phyloP scores from a whole-genome alignment of 768 basidiomycete species.

The Macrolepiota fuliginosa region DNA sequence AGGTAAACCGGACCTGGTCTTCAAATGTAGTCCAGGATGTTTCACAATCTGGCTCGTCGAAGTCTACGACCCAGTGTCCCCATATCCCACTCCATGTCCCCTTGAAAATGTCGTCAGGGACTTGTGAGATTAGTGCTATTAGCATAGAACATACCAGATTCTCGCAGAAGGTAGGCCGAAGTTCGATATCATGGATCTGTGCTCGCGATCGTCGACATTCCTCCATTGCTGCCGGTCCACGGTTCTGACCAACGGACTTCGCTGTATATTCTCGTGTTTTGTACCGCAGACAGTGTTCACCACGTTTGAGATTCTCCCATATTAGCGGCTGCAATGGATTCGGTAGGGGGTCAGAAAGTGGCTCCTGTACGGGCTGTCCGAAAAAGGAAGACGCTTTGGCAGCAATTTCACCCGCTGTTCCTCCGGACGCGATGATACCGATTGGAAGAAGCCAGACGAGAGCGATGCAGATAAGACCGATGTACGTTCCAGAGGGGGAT shows the following conservation, averaged over 20 bases:
- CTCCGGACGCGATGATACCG: background rate
- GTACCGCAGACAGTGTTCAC: constrained; percentile 3
- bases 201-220: background rate
- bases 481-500: background rate
- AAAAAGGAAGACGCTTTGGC: background rate
- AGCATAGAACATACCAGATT: background rate
- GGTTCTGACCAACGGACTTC: background rate
- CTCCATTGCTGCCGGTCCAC: background rate
- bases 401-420: background rate
- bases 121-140: background rate
- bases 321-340: background rate
- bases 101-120: background rate
- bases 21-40: background rate
- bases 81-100: constrained; percentile 6
- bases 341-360: background rate
- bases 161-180: background rate
- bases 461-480: constrained; percentile 1
- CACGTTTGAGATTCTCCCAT: background rate
- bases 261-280: constrained; percentile 6
- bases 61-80: constrained; percentile 7
- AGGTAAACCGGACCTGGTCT: background rate
- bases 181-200: background rate
- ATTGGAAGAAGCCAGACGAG: constrained; percentile 3
- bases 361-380: background rate
- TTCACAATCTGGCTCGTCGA: constrained; percentile 7